These are phyloP conservation scores for Pseudocercospora macadamiae DNA, from an alignment of 2,329 filamentous ascomycete genomes.

Conservation along the genomic window DNA sequence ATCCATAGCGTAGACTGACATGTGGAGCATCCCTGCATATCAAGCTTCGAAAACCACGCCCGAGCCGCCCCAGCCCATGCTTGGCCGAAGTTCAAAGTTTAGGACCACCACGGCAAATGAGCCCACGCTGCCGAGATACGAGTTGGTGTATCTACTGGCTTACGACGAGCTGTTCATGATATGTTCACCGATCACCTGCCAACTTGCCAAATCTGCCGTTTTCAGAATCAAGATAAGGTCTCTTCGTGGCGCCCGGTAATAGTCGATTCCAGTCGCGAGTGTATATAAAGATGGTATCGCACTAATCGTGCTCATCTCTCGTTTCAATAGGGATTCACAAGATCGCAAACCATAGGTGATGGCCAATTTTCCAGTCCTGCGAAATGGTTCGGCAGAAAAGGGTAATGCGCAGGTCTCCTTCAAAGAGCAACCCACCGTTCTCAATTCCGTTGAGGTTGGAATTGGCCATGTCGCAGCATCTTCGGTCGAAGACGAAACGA, in stretches of 20 bases:
- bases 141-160: background rate
- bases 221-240: too few species aligned
- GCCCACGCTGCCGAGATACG: background rate
- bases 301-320: too few species aligned
- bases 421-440: background rate
- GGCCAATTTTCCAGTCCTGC: too few species aligned
- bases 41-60: background rate
- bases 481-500: conserved; percentile 37
- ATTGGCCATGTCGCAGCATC: background rate
- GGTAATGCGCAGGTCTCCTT: background rate
- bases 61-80: background rate
- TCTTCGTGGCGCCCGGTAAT: too few species aligned
- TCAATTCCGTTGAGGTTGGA: background rate
- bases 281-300: too few species aligned
- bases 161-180: too few species aligned
- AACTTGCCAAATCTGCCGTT: too few species aligned
- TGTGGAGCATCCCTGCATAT: background rate
- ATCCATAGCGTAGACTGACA: background rate
- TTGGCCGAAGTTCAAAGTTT: background rate
- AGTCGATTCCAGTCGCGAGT: too few species aligned
- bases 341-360: too few species aligned
- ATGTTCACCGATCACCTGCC: too few species aligned
- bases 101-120: background rate
- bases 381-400: too few species aligned
- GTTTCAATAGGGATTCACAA: too few species aligned